Evolutionary conservation across 164 flowering plant species (phyloP).

Genomic region (Stephania cephalantha): DNA sequence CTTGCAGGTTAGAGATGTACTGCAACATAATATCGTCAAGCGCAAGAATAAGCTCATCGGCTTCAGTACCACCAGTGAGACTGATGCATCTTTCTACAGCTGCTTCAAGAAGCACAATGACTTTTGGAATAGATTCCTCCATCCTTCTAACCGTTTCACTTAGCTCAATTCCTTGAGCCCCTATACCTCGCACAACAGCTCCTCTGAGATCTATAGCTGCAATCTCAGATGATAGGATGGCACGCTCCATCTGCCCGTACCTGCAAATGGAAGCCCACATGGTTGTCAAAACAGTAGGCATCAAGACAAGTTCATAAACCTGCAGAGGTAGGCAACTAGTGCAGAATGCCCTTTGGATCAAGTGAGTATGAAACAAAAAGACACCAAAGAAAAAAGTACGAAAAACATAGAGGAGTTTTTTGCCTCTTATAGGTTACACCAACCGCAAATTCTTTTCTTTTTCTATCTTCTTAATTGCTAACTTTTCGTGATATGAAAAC

Average conservation of each 20-base stretch:
- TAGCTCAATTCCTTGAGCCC: conserved; percentile 97
- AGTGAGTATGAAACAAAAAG: background rate
- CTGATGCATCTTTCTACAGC: conserved; percentile 96
- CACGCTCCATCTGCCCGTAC: conserved; percentile 96
- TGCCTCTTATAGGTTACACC: no score
- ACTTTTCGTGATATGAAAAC: no score
- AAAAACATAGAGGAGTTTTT: no score
- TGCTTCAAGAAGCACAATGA: conserved; percentile 86
- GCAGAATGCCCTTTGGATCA: background rate
- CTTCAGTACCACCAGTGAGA: conserved; percentile 98
- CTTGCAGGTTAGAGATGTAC: conserved; percentile 79
- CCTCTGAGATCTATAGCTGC: conserved; percentile 84
- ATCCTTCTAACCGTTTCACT: conserved; percentile 98
- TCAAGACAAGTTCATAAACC: background rate
- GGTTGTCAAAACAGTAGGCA: background rate
- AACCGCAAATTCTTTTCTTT: no score
- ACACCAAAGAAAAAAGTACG: no score
- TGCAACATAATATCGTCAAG: conserved; percentile 90
- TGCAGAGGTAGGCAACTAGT: background rate
- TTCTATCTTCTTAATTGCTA: no score
- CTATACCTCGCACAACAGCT: conserved; percentile 82
- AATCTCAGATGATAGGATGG: conserved; percentile 85
- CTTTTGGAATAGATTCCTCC: conserved; percentile 99
- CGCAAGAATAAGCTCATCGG: conserved; percentile 83
- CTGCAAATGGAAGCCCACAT: conserved; percentile 28